Percentiles rank a stretch among this genome's conserved stretches.
phyloP scores from a whole-genome alignment of 1,284 basidiomycete species.

The Ustilago hordei region DNA sequence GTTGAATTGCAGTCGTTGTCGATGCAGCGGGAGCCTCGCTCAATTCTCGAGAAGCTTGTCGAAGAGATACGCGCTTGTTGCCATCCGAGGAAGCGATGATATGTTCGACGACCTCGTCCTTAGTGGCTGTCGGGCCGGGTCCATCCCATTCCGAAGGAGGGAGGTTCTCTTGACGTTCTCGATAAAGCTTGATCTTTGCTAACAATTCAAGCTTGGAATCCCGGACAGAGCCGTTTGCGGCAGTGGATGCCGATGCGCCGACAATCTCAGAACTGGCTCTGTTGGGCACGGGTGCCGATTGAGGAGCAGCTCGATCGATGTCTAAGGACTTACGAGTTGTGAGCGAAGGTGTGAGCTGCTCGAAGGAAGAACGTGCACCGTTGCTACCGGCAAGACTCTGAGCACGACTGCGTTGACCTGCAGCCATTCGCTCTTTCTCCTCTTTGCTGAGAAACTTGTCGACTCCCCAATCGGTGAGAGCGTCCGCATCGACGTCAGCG shows the following conservation, averaged over 20 bases:
- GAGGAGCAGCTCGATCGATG: conserved; percentile 7
- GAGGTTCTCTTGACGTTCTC: conserved; percentile 61
- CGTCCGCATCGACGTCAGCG: conserved; percentile 31
- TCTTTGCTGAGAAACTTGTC: conserved; percentile 63
- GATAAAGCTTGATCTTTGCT: conserved; percentile 62
- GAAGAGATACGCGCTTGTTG: conserved; percentile 26
- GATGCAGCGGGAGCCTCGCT: background rate
- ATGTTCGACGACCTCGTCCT: conserved; percentile 51
- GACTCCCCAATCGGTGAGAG: conserved; percentile 58
- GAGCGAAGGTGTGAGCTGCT: conserved; percentile 9
- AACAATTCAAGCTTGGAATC: conserved; percentile 50
- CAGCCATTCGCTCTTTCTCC: conserved; percentile 42
- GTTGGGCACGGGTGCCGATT: background rate
- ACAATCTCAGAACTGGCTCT: conserved; percentile 43
- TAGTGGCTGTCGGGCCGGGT: conserved; percentile 48
- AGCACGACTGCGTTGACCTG: conserved; percentile 41
- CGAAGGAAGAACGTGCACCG: conserved; percentile 21
- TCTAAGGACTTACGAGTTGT: conserved; percentile 26
- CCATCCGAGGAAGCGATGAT: conserved; percentile 35
- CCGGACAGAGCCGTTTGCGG: background rate
- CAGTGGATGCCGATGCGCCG: background rate
- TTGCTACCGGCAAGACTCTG: conserved; percentile 42
- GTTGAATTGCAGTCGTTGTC: background rate
- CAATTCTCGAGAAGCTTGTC: conserved; percentile 27
- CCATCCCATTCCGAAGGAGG: conserved; percentile 55